Conservation (phyloP, 179 eudicot genomes). For the Vitellaria paradoxa region DNA sequence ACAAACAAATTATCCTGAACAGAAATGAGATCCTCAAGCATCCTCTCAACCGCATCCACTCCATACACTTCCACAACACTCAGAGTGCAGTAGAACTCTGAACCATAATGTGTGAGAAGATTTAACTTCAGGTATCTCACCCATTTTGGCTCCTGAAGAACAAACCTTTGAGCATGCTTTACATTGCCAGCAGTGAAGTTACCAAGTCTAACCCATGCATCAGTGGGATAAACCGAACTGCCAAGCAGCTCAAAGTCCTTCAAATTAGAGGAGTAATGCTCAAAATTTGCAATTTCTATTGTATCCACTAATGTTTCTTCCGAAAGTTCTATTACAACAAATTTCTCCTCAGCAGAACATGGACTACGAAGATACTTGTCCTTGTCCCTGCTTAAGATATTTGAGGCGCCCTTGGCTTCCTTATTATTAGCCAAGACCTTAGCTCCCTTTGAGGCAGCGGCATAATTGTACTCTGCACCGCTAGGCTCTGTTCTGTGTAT, state of each 20-base stretch:
- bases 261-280: constrained; percentile 85
- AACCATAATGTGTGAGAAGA: constrained; percentile 74
- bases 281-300: constrained; percentile 81
- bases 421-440: constrained; percentile 85
- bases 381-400: constrained; percentile 77
- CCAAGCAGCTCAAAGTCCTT: constrained; percentile 84
- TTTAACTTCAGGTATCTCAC: constrained; percentile 72
- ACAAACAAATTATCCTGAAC: constrained; percentile 35
- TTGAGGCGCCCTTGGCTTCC: constrained; percentile 91
- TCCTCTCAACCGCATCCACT: constrained; percentile 86
- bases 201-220: constrained; percentile 71
- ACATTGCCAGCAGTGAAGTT: constrained; percentile 77
- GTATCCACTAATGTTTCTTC: constrained; percentile 93
- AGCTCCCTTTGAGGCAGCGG: constrained; percentile 90
- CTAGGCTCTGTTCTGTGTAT: constrained; percentile 85
- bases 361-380: constrained; percentile 94
- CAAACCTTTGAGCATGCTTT: constrained; percentile 80
- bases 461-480: constrained; percentile 91
- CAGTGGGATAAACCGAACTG: constrained; percentile 75
- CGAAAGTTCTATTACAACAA: constrained; percentile 81
- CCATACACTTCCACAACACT: constrained; percentile 90
- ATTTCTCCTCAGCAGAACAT: constrained; percentile 83
- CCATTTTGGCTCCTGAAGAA: constrained; percentile 89
- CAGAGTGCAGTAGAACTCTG: constrained; percentile 89
- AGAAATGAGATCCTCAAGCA: constrained; percentile 92